Evolutionary conservation across 2,329 filamentous ascomycete genomes (phyloP).

Genomic region (Sporothrix mexicana): DNA sequence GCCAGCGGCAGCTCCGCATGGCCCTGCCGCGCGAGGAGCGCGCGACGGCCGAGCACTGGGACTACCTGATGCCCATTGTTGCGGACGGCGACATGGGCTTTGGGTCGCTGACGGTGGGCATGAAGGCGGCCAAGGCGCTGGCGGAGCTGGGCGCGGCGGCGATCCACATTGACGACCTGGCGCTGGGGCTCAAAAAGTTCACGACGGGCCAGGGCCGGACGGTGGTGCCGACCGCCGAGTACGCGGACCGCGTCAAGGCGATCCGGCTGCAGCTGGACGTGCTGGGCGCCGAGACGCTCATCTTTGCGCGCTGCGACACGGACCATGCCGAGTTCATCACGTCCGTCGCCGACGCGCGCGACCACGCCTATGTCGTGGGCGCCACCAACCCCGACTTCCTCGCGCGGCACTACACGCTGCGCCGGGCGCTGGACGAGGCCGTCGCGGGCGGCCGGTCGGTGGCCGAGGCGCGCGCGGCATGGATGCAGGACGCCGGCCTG

Average conservation of each 20-base stretch:
- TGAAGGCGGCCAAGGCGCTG: slow-evolving; percentile 50
- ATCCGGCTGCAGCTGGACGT: slow-evolving; percentile 50
- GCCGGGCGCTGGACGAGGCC: slow-evolving; percentile 41
- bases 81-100: slow-evolving; percentile 54
- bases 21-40: slow-evolving; percentile 43
- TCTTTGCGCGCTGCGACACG: slow-evolving; percentile 48
- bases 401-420: background rate
- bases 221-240: slow-evolving; percentile 49
- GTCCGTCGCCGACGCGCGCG: slow-evolving; percentile 46
- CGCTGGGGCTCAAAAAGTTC: slow-evolving; percentile 53
- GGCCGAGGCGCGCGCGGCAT: slow-evolving; percentile 38
- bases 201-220: slow-evolving; percentile 50
- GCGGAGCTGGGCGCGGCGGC: slow-evolving; percentile 52
- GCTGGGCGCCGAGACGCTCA: slow-evolving; percentile 48
- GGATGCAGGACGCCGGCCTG: slow-evolving; percentile 30
- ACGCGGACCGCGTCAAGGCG: slow-evolving; percentile 46
- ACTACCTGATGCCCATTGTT: slow-evolving; percentile 50
- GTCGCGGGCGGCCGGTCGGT: slow-evolving; percentile 39
- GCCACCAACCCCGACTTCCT: slow-evolving; percentile 44
- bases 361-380: slow-evolving; percentile 49
- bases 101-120: slow-evolving; percentile 47
- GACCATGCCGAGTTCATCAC: slow-evolving; percentile 50
- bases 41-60: slow-evolving; percentile 45
- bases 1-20: slow-evolving; percentile 48
- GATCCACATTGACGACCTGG: slow-evolving; percentile 52